Evolutionary conservation across 352 stramenopile species (phyloP).

Genomic region (Saprolegnia diclina): DNA sequence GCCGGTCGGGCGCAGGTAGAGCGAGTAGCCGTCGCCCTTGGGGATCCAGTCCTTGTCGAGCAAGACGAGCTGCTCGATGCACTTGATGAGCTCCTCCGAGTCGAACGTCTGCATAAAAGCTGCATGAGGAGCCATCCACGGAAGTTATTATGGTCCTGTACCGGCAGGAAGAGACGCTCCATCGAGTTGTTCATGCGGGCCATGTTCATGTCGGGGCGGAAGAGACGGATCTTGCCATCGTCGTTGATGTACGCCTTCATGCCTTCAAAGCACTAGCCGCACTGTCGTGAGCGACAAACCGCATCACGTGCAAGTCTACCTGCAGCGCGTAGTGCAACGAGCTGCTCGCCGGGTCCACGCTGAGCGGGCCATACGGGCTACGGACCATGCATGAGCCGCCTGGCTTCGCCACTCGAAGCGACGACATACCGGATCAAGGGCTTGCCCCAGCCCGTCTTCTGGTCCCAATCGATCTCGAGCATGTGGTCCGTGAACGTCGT

Average conservation of each 20-base stretch:
- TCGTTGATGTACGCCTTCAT: constrained; percentile 92
- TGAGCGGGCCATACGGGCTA: constrained; percentile 86
- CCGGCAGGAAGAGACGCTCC: constrained; percentile 84
- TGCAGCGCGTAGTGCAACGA: constrained; percentile 93
- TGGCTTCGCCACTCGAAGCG: neutral
- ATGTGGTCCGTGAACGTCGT: constrained; percentile 96
- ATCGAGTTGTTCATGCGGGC: constrained; percentile 92
- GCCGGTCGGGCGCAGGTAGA: constrained; percentile 94
- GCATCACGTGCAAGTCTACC: constrained; percentile 28
- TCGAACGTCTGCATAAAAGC: constrained; percentile 65
- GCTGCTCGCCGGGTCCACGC: constrained; percentile 86
- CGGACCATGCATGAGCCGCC: neutral
- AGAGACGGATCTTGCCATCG: constrained; percentile 86
- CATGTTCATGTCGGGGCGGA: constrained; percentile 97
- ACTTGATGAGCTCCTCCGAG: constrained; percentile 84
- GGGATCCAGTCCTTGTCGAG: constrained; percentile 93
- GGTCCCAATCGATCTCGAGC: constrained; percentile 91
- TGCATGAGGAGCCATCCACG: constrained; percentile 19
- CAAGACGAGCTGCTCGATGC: constrained; percentile 77
- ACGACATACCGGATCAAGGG: constrained; percentile 72
- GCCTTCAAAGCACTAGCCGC: constrained; percentile 88
- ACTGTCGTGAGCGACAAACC: neutral
- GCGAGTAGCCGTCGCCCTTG: constrained; percentile 91
- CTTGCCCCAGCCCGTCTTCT: constrained; percentile 74
- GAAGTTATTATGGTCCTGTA: constrained; percentile 29